A percentile compares a stretch with the other conserved stretches of the same genome.
These are phyloP conservation scores for Phytopythium delawarense DNA, from an alignment of 352 stramenopile genomes.

Conservation along the genomic window DNA sequence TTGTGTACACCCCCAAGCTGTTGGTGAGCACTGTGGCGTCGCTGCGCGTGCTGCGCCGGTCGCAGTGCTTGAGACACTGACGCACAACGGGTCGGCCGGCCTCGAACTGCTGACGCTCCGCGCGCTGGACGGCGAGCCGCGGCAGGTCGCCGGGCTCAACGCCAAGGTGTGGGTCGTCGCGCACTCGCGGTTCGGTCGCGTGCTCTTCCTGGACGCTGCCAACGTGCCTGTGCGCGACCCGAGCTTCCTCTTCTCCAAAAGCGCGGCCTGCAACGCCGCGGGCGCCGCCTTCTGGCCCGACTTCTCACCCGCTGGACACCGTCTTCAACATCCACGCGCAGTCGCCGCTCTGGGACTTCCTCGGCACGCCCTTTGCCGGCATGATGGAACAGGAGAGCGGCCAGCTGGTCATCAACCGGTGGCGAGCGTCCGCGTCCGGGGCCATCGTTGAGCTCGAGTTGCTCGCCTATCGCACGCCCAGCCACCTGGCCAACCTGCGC, in stretches of 20 bases:
- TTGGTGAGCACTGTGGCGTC: constrained; percentile 37
- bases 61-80: constrained; percentile 10
- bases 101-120: constrained; percentile 24
- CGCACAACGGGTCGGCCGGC: constrained; percentile 11
- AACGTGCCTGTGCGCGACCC: constrained; percentile 46
- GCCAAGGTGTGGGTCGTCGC: constrained; percentile 44
- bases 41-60: constrained; percentile 31
- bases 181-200: constrained; percentile 27
- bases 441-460: no score
- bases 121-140: constrained; percentile 17
- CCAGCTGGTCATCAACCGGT: constrained; percentile 37
- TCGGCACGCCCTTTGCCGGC: constrained; percentile 35
- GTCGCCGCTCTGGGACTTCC: constrained; percentile 46
- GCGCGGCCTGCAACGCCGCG: constrained; percentile 22
- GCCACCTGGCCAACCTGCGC: no score
- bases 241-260: constrained; percentile 39
- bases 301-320: constrained; percentile 38
- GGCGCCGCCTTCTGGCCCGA: constrained; percentile 61
- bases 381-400: constrained; percentile 53
- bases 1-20: constrained; percentile 52
- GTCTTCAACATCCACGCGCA: constrained; percentile 55
- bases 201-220: constrained; percentile 56
- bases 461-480: constrained; percentile 39
- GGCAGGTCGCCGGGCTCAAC: constrained; percentile 30
- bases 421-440: constrained; percentile 12